Evolutionary conservation across 1,284 basidiomycete species (phyloP).

Genomic region (Boletus sp.): DNA sequence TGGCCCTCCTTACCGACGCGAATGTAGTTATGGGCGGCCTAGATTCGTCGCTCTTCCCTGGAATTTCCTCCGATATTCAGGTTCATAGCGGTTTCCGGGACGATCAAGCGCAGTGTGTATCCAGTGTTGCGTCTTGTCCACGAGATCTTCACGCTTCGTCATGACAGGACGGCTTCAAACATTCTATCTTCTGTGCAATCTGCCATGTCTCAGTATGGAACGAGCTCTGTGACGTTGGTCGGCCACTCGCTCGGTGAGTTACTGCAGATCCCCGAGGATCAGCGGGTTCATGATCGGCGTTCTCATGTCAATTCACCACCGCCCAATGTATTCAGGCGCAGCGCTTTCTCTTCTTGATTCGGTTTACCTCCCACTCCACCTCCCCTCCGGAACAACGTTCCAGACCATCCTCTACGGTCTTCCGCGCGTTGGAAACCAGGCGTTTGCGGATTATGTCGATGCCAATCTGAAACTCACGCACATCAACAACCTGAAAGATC

Average conservation of each 20-base stretch:
- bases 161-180: constrained; percentile 42
- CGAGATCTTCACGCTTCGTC: background rate
- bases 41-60: constrained; percentile 54
- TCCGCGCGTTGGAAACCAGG: constrained; percentile 64
- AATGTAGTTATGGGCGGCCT: constrained; percentile 38
- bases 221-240: constrained; percentile 44
- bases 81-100: constrained; percentile 57
- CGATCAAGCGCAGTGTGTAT: constrained; percentile 48
- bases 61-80: constrained; percentile 42
- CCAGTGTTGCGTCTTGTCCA: background rate
- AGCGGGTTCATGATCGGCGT: background rate
- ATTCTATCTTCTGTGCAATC: constrained; percentile 48
- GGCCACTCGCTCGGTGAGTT: constrained; percentile 55
- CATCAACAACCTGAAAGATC: constrained; percentile 49
- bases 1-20: constrained; percentile 50
- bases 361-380: constrained; percentile 36
- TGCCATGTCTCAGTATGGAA: constrained; percentile 37
- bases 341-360: constrained; percentile 50
- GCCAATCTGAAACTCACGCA: constrained; percentile 40
- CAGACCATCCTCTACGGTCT: constrained; percentile 46
- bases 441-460: constrained; percentile 57
- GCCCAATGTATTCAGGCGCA: constrained; percentile 30
- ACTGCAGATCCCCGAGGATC: constrained; percentile 1
- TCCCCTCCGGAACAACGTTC: constrained; percentile 34
- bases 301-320: background rate